Evolutionary conservation across 2,329 filamentous ascomycete species (phyloP), one percentile per base, ranked within the genome.

Genomic region (Colletotrichum sp.): DNA sequence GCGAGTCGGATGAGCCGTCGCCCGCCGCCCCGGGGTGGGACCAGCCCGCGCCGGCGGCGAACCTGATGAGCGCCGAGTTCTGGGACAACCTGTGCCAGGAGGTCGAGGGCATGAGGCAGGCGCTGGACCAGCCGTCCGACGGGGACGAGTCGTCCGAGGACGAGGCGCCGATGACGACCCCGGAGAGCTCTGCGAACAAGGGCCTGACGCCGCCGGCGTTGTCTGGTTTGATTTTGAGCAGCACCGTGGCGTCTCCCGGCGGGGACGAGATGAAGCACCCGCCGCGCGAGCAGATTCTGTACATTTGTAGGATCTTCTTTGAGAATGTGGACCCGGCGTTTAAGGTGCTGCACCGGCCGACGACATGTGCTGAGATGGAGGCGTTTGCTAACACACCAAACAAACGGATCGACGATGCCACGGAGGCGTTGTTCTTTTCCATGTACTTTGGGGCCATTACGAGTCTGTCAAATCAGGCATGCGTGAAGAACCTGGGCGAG

Each of bases 291-390:
- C 82, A 83, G 58, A 83, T 87, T 65, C 78, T 80, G 27, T 81
- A 79, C 33, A 79, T 87, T 16, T 81, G 82, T 66, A 69, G 77
- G 1, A 79, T 79, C 13, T 87, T 83, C 76, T 83, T 82, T 66
- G 77, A 78, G 36, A 86, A 85, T 33, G 83, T 87, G 21, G 86
- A 87, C 55, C 82, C 84, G 63, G 79, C 86, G 38, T 77, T 87
- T 72, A 87, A 87, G 77, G 81, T 87, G 36, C 74, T 87, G 6
- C 86, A 87, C 74, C 80, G 82, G n/a, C 86, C 86, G 5, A 85
- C 84, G 2, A 77, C 84, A 29, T 76, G 76, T 16, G 78, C 76
- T 2, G 75, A 79, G 38, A 74, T 84, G 7, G 75, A 81, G 31
- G 58, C 71, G 0, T 80, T 85, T 27, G 69, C 74, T 8, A 76